These are phyloP conservation scores for Corymbia calophylla DNA, from an alignment of 441 rosid genomes.

Conservation along the genomic window DNA sequence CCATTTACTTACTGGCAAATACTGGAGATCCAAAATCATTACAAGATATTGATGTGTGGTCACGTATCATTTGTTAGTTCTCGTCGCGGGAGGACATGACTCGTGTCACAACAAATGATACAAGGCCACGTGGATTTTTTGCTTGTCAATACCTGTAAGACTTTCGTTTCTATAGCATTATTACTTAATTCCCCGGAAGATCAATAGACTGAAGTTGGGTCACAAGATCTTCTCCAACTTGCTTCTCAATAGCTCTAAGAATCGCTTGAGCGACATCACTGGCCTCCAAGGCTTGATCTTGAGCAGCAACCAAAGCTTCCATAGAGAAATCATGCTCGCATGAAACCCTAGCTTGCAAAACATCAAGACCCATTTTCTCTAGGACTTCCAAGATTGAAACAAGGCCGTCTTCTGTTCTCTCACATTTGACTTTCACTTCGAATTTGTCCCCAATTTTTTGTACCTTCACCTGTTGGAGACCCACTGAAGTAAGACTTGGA, in stretches of 20 bases:
- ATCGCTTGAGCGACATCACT: conserved; percentile 31
- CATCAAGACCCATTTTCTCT: conserved; percentile 51
- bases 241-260: conserved; percentile 30
- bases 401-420: conserved; percentile 33
- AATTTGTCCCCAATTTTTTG: conserved; percentile 37
- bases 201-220: neutral
- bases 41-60: neutral
- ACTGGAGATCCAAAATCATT: neutral
- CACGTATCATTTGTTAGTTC: neutral
- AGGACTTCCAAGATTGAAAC: conserved; percentile 51
- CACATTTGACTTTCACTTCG: conserved; percentile 31
- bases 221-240: neutral
- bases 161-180: neutral
- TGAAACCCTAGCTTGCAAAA: conserved; percentile 53
- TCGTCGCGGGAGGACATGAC: neutral
- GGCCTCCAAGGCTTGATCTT: conserved; percentile 24
- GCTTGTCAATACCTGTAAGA: neutral
- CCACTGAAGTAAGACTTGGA: neutral
- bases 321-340: conserved; percentile 32
- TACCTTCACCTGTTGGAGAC: neutral
- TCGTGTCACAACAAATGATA: neutral
- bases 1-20: neutral
- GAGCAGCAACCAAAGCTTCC: conserved; percentile 61
- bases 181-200: neutral
- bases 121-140: neutral